phyloP scores from a whole-genome alignment of 495 filamentous ascomycete genomes.

The Poronia punctata region DNA sequence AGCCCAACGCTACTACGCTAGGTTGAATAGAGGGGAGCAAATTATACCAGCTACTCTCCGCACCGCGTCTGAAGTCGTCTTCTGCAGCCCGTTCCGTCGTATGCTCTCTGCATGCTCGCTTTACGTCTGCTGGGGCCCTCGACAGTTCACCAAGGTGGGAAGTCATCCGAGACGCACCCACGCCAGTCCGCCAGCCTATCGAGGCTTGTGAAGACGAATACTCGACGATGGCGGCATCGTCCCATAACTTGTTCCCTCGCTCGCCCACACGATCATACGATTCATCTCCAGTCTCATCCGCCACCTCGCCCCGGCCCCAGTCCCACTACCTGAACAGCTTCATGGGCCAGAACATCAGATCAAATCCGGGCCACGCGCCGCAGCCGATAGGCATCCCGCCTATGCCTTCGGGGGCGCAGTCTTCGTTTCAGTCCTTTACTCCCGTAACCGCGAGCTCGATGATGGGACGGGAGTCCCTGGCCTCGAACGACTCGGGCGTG shows the following conservation, averaged over 20 bases:
- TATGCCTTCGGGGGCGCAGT: constrained; percentile 29
- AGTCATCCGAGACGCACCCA: constrained; percentile 6
- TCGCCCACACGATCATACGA: constrained; percentile 51
- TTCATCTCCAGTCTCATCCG: constrained; percentile 48
- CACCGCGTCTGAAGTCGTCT: too few species aligned
- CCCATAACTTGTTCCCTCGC: constrained; percentile 45
- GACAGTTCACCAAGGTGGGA: constrained; percentile 8
- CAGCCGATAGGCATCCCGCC: constrained; percentile 41
- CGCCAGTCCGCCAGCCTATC: constrained; percentile 3
- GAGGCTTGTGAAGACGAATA: constrained; percentile 15
- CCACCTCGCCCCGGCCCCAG: constrained; percentile 44
- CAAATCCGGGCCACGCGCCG: constrained; percentile 29
- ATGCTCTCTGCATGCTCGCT: constrained; percentile 11
- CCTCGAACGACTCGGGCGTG: constrained; percentile 44
- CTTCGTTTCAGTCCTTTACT: constrained; percentile 39
- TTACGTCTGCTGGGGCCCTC: constrained; percentile 6
- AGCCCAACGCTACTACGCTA: constrained; percentile 5
- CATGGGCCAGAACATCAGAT: constrained; percentile 34
- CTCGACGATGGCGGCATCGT: constrained; percentile 46
- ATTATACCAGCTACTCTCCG: constrained; percentile 2
- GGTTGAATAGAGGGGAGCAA: constrained; percentile 5
- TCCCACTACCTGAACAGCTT: constrained; percentile 39
- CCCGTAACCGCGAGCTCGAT: constrained; percentile 39
- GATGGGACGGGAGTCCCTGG: constrained; percentile 47
- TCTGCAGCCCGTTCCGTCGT: too few species aligned